Base-by-base conservation (phyloP, 495 filamentous ascomycete genomes). In the Margaritispora aquatica region DNA sequence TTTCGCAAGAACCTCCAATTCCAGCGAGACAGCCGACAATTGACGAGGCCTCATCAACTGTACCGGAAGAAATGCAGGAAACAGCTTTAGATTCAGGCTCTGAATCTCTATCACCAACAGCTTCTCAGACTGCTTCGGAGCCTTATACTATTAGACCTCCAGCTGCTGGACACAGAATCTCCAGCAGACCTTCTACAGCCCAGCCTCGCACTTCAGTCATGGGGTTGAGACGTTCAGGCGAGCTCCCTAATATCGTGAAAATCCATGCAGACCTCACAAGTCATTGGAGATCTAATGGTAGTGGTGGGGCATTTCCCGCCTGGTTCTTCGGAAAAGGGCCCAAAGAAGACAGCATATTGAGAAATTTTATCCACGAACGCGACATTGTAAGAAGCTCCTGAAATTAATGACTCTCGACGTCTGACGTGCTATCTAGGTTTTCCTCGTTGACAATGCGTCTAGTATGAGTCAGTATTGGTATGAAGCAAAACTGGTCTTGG, bases 401-500 rank as follows among this genome's bases (percentile, higher is more conserved):
- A 19, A 51, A 24, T 22, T 19, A 20, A 1, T 27, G 50, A 52
- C 8, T 19, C 13, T 19, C 13, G 0, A 22, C 29, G 11, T n/a
- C 38, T 44, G 17, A 44, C 19, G 2, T 44, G 11, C 15, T 3
- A 8, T n/a, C 5, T 17, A 50, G 47, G 24, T 50, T 5, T 54
- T 54, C 26, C 10, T 54, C 19, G 51, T 54, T 3, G 51, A 54
- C 19, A 54, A 54, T 34, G 26, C 24, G 2, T 4, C 19, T 8
- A 31, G 26, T 31, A 57, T 46, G 54, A n/a, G 9, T 2, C 22
- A 13, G 0, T 50, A 68, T 47, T 73, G 71, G 71, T 15, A 46
- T 15, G 59, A 66, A 26, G 68, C 61, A 23, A 66, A 51, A 0
- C 62, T 58, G 34, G 4, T 70, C 0, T 55, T 69, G 2, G 53